Conservation (phyloP, 805 yeast genomes). For the Jamesozyma gamospora region DNA sequence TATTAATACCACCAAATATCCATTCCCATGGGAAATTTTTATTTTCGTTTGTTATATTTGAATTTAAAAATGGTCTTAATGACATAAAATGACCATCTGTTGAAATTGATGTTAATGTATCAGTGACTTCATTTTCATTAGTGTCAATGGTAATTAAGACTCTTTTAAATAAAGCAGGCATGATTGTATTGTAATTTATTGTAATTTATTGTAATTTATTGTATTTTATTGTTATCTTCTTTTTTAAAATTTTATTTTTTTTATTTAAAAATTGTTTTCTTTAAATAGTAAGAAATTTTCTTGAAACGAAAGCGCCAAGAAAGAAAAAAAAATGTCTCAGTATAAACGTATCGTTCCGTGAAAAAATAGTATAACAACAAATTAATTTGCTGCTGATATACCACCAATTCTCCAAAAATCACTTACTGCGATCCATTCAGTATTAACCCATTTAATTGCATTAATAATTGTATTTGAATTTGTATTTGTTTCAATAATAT, state of each 20-base stretch:
- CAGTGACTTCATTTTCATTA: conserved; percentile 23
- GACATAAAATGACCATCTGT: conserved; percentile 29
- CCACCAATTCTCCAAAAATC: conserved; percentile 90
- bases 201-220: no score
- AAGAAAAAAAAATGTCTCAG: no score
- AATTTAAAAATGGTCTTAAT: conserved; percentile 29
- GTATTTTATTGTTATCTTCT: no score
- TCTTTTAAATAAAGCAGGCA: conserved; percentile 28
- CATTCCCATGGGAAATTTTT: conserved; percentile 43
- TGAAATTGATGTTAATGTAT: conserved; percentile 24
- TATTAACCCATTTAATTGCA: conserved; percentile 36
- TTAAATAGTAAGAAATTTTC: no score
- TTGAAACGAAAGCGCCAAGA: no score
- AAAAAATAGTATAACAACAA: no score
- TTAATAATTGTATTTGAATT: conserved; percentile 48
- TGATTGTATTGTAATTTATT: not conserved
- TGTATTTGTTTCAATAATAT: conserved; percentile 33
- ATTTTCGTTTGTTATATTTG: conserved; percentile 16
- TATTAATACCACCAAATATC: conserved; percentile 46
- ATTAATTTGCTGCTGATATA: conserved; percentile 9
- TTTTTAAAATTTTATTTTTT: no score
- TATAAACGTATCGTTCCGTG: no score
- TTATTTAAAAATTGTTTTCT: no score
- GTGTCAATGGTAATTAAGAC: conserved; percentile 23
- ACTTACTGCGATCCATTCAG: conserved; percentile 60